Conservation (phyloP, 495 filamentous ascomycete genomes). For the Polyplosphaeria fusca region DNA sequence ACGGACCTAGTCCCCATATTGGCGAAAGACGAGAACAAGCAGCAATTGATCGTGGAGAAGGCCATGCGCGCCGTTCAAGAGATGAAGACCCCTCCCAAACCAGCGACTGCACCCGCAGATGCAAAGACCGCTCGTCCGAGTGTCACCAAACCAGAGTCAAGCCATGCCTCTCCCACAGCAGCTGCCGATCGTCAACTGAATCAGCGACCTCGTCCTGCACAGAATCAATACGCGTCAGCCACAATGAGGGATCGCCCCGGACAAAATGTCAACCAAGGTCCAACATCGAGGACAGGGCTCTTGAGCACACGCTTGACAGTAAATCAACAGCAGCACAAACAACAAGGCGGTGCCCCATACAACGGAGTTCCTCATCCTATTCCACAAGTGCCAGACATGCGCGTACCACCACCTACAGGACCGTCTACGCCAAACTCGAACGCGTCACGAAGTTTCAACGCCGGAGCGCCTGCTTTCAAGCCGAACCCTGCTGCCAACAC, state of each 20-base stretch:
- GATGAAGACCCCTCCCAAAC: conserved; percentile 55
- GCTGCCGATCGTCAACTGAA: conserved; percentile 48
- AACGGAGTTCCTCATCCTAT: conserved; percentile 50
- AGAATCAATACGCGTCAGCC: conserved; percentile 24
- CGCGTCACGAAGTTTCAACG: conserved; percentile 70
- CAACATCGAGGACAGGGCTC: conserved; percentile 36
- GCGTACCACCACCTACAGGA: conserved; percentile 47
- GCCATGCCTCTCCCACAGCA: conserved; percentile 20
- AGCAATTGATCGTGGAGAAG: conserved; percentile 86
- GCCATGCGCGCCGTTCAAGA: conserved; percentile 47
- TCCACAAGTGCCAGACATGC: conserved; percentile 50
- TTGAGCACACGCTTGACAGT: conserved; percentile 53
- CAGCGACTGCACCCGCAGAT: conserved; percentile 31
- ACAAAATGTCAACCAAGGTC: conserved; percentile 43
- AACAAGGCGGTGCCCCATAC: conserved; percentile 20
- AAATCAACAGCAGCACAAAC: conserved; percentile 56
- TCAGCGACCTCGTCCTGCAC: conserved; percentile 44
- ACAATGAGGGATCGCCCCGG: conserved; percentile 38
- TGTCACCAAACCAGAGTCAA: conserved; percentile 23
- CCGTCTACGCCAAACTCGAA: conserved; percentile 52
- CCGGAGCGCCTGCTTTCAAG: conserved; percentile 77
- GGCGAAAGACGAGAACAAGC: conserved; percentile 89
- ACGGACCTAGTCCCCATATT: conserved; percentile 90
- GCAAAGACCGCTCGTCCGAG: conserved; percentile 31
- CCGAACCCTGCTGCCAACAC: conserved; percentile 73